phyloP scores from a whole-genome alignment of 2,329 filamentous ascomycete species.

The Talaromyces albobiverticillius region DNA sequence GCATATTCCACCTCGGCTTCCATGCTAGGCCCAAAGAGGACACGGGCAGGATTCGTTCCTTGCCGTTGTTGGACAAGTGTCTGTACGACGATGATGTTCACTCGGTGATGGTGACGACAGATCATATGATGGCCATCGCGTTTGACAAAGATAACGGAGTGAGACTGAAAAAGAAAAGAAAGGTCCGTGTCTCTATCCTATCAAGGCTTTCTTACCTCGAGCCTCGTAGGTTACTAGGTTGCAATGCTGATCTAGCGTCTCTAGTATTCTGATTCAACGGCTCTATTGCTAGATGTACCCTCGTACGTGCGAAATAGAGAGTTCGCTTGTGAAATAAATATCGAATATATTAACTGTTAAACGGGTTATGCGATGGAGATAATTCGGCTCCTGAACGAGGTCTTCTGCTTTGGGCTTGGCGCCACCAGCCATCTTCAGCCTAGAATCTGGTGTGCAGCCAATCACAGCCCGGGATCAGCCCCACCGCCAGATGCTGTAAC shows the following conservation, averaged over 20 bases:
- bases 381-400: too few relatives aligned
- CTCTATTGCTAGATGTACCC: neutral
- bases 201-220: too few relatives aligned
- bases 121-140: neutral
- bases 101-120: neutral
- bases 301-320: too few relatives aligned
- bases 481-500: neutral
- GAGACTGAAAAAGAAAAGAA: too few relatives aligned
- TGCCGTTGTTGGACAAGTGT: neutral
- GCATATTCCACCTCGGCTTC: neutral
- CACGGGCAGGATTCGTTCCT: neutral
- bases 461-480: neutral
- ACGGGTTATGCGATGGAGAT: too few relatives aligned
- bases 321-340: too few relatives aligned
- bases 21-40: neutral
- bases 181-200: too few relatives aligned
- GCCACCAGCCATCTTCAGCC: neutral
- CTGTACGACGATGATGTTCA: neutral
- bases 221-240: too few relatives aligned
- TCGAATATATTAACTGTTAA: too few relatives aligned
- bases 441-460: neutral
- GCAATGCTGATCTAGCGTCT: neutral
- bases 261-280: too few relatives aligned
- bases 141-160: neutral
- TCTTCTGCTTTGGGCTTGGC: neutral